phyloP scores from a whole-genome alignment of 2,329 filamentous ascomycete species.

The Fusarium nematophilum region DNA sequence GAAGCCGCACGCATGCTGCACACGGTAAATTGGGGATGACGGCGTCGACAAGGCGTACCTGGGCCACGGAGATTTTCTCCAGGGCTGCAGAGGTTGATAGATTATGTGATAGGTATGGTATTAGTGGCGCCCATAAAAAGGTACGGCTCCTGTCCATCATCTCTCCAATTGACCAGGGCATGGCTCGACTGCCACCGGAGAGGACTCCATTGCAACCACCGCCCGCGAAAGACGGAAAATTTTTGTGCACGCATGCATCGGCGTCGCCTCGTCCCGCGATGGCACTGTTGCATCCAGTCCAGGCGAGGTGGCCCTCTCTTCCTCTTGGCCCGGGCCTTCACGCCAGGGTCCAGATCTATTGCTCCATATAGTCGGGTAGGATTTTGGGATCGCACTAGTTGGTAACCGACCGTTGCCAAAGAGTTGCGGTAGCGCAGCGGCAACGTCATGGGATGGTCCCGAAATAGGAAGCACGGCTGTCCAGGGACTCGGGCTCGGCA shows the following conservation, averaged over 20 bases:
- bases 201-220: too few relatives aligned
- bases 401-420: conserved; percentile 30
- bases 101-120: conserved; percentile 19
- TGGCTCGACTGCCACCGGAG: conserved; percentile 11
- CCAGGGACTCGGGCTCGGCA: not conserved
- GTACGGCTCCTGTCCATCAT: conserved; percentile 17
- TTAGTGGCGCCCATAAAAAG: conserved; percentile 10
- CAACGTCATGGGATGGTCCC: conserved; percentile 23
- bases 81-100: conserved; percentile 19
- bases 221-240: conserved; percentile 27
- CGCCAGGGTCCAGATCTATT: conserved; percentile 36
- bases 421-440: conserved; percentile 15
- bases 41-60: conserved; percentile 1
- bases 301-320: conserved; percentile 35
- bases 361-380: conserved; percentile 22
- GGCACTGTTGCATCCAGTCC: conserved; percentile 45
- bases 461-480: conserved; percentile 7
- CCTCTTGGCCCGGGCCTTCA: conserved; percentile 22
- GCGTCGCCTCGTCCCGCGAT: conserved; percentile 45
- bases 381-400: conserved; percentile 32
- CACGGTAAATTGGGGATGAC: conserved; percentile 13
- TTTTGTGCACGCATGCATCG: conserved; percentile 41
- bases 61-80: conserved; percentile 32
- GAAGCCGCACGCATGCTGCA: conserved; percentile 1
- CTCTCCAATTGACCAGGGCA: conserved; percentile 20